Conservation (phyloP, 2,329 filamentous ascomycete species). For the Domatiomyces catenatus region DNA sequence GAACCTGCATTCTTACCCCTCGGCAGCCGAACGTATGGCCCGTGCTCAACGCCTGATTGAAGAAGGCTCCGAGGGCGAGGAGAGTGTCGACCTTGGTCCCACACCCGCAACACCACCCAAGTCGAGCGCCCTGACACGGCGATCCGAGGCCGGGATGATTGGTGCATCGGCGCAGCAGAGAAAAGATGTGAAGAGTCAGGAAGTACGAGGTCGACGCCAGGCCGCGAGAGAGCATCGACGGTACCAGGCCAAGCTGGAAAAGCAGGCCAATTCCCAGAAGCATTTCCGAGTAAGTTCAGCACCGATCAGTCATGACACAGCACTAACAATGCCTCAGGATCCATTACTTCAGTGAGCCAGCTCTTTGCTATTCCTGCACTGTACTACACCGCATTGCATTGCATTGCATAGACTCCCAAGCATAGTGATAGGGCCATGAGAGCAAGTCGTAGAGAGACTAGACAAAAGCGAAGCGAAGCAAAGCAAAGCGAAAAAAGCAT, state of each 20-base stretch:
- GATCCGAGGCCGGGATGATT: constrained; percentile 64
- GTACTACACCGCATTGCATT: not conserved
- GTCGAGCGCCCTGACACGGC: constrained; percentile 39
- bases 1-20: constrained; percentile 74
- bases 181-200: constrained; percentile 47
- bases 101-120: constrained; percentile 9
- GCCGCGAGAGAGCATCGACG: constrained; percentile 47
- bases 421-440: not conserved
- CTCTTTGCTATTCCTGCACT: not conserved
- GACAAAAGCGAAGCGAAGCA: not conserved
- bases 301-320: too few species aligned
- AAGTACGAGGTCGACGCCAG: constrained; percentile 53
- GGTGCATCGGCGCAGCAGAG: constrained; percentile 65
- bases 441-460: not conserved
- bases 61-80: constrained; percentile 39
- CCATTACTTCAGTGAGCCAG: constrained; percentile 14
- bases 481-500: too few species aligned
- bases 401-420: not conserved
- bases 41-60: constrained; percentile 21
- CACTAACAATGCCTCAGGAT: constrained; percentile 5
- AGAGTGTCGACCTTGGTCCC: constrained; percentile 26
- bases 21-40: constrained; percentile 57
- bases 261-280: constrained; percentile 62
- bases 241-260: constrained; percentile 57
- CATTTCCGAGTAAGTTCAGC: constrained; percentile 45